Evolutionary conservation across 2,329 filamentous ascomycete species (phyloP), one percentile per base, ranked within the genome.

Genomic region (Pyrenochaeta sp.): DNA sequence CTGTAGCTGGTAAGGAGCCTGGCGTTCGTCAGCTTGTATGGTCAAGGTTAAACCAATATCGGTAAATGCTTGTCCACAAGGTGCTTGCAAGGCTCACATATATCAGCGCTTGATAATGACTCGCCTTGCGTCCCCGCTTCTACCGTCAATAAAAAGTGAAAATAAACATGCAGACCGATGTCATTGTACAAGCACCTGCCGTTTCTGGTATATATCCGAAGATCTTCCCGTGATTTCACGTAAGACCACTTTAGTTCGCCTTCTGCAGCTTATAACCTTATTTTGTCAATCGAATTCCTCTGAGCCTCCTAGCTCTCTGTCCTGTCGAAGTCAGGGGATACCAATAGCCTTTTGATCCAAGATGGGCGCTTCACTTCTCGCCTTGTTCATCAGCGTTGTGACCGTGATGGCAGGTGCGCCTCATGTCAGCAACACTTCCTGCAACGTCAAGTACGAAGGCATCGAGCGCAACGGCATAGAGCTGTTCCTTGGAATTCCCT

Each of bases 401-500:
- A 36, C 45, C n/a, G 58, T 48, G 8, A 52, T 59, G 30, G 59
- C 62, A 10, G 49, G 44, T 25, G 43, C 54, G 1, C 51, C 53
- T 34, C 24, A 27, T 5, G 45, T 61, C n/a, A 30, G 56, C 8
- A 48, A 57, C 42, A 32, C 48, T 5, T 50, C 51, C 2, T 53
- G 36, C n/a, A 60, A 70, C 32, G 68, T 83, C 46, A 80, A 73
- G 0, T 84, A 83, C 62, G 56, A 64, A n/a, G 82, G 83, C 9
- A 62, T 82, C 22, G 54, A 72, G 9, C 77, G 79, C 58, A 82
- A 81, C 57, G 79, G 75, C 24, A 73, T 84, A 37, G 82, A 85
- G 52, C 72, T 78, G 8, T 85, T 83, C 59, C 74, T 82, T 3
- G 78, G 77, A n/a, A 81, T 84, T 24, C 79, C 76, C 0, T 84